Evolutionary conservation across 2,329 filamentous ascomycete genomes (phyloP), one percentile per base, ranked within the genome.

Genomic region (Fusarium sp.): DNA sequence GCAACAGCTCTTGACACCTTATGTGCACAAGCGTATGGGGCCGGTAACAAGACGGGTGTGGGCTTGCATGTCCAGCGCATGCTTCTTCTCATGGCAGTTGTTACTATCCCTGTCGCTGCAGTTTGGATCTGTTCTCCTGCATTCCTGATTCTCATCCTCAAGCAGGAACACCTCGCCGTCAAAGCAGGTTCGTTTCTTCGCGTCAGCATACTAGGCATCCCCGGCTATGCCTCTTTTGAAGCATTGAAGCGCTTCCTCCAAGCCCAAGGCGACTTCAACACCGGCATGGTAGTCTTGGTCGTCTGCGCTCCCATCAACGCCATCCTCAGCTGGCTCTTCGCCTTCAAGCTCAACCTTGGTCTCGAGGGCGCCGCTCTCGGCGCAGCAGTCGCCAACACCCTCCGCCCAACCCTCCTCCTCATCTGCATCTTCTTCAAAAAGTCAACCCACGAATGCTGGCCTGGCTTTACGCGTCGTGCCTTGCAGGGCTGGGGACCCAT

Each of bases 141-240:
- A 75, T 83, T 88, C 18, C 75, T 88, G 24, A 78, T 81, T 6
- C 80, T 83, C 7, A 81, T 88, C 10, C 83, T 89, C 8, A 84
- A 83, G 17, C 86, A 89, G 70, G 80, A 82, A 24, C 79, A 85
- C 22, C 76, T 89, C 9, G 86, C 87, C 6, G 75, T 83, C 38
- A 84, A 85, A 70, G 88, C 87, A 0, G 86, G 87, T 18, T 80
- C 79, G 1, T 89, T 88, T 64, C 75, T 89, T 39, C 81, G 83
- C 8, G 82, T 87, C 39, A 84, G 86, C 45, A 79, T 89, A 5
- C 77, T 87, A 12, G 86, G 87, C 0, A 80, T 87, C 3, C 87
- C 87, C 2, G 87, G 87, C 6, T 89, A 88, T 62, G 87, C 85
- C 3, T 83, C 83, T 7, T 89, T 89, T 36, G 88, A 89, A 69